Evolutionary conservation across 2,329 filamentous ascomycete species (phyloP), one percentile per base, ranked within the genome.

Genomic region (Didymella segeticola): DNA sequence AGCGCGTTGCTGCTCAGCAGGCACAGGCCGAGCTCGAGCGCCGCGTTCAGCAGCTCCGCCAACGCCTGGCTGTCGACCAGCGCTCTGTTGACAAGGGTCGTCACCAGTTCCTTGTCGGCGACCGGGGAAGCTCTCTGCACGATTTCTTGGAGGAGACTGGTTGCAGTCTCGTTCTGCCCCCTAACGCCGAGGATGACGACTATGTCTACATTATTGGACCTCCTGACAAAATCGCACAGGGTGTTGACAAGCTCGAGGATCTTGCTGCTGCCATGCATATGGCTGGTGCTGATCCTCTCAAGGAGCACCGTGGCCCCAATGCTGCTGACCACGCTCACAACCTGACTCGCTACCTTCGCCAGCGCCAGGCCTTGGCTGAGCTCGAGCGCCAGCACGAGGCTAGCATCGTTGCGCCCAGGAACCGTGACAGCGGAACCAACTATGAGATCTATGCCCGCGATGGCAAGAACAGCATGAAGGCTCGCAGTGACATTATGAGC

Each of bases 21-120:
- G 90, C 88, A 22, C 89, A 89, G 53, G 86, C 88, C 36, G 87
- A 90, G 67, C 89, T 98, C 61, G 92, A 97, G 75, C 86, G 86
- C 42, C 85, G 88, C 53, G 91, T 87, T 6, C 85, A 88, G 57
- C 84, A 93, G 69, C 83, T 99, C 19, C 86, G 88, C 62, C 85
- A 86, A 54, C 86, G 90, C 71, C 80, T 98, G 43, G 85, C 88
- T 34, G 80, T 95, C 42, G 86, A 95, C 64, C 88, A 96, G 74
- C 80, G 92, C 34, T 85, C 89, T 5, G 91, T 98, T 64, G 89
- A 93, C 74, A 88, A 89, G 58, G 91, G 91, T 42, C 87, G 91
- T 45, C 95, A 98, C 73, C 93, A 96, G 73, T 98, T 97, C 80
- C 95, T 99, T 69, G 87, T 96, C 59, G 93, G 93, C 45, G 87